Conservation (phyloP, 768 basidiomycete genomes). For the Termitomyces sp. region DNA sequence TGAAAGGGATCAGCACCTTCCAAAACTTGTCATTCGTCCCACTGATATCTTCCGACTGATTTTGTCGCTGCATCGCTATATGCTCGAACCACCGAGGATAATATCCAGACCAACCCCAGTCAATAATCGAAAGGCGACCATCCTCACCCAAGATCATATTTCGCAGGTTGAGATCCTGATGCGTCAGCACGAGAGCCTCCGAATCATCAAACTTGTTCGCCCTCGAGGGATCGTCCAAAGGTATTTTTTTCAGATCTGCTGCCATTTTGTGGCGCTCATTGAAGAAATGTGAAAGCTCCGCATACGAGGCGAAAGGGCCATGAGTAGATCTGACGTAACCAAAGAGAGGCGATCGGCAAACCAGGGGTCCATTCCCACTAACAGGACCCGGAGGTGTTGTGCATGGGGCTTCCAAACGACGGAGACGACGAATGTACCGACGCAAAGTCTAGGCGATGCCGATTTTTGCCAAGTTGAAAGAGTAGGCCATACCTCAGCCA, state of each 20-base stretch:
- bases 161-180: slow-evolving; percentile 16
- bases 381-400: not conserved
- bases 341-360: not conserved
- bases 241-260: not conserved
- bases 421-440: slow-evolving; percentile 17
- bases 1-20: no score
- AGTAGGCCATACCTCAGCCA: slow-evolving; percentile 13
- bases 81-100: slow-evolving; percentile 18
- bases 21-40: not conserved
- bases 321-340: not conserved
- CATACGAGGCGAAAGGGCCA: slow-evolving; percentile 10
- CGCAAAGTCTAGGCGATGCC: slow-evolving; percentile 16
- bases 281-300: slow-evolving; percentile 14
- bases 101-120: slow-evolving; percentile 18
- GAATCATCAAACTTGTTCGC: slow-evolving; percentile 12
- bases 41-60: not conserved
- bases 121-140: slow-evolving; percentile 17
- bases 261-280: slow-evolving; percentile 1
- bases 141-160: slow-evolving; percentile 18
- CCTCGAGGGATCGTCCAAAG: slow-evolving; percentile 5
- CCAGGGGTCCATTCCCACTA: not conserved
- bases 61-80: slow-evolving; percentile 13
- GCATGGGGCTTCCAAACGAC: slow-evolving; percentile 1
- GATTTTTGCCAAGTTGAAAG: slow-evolving; percentile 11
- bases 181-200: slow-evolving; percentile 18